Evolutionary conservation across 768 basidiomycete species (phyloP).

Genomic region (Favolaschia claudopus): DNA sequence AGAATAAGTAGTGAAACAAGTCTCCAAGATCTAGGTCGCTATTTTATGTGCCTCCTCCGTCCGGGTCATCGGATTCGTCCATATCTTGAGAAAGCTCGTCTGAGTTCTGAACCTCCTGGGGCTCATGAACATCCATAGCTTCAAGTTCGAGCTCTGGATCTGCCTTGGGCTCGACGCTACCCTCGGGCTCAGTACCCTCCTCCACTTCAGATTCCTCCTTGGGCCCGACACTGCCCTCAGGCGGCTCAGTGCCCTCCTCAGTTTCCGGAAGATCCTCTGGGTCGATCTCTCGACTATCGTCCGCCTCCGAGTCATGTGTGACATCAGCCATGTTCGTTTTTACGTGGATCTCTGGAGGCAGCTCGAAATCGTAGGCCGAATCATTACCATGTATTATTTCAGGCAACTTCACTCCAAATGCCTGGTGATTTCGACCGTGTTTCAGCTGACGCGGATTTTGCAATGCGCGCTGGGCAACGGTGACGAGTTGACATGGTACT

Average conservation of each 20-base stretch:
- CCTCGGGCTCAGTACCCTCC: neutral
- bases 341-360: neutral
- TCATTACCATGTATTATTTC: slow-evolving; percentile 3
- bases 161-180: neutral
- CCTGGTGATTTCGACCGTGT: slow-evolving; percentile 2
- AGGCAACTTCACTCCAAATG: slow-evolving; percentile 12
- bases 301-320: too few species aligned
- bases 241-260: neutral
- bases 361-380: slow-evolving; percentile 22
- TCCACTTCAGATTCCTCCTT: neutral
- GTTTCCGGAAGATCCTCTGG: neutral
- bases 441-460: slow-evolving; percentile 2
- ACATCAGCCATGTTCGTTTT: neutral
- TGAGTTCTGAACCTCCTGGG: slow-evolving; percentile 1
- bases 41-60: slow-evolving; percentile 13
- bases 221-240: too few species aligned
- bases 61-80: slow-evolving; percentile 3
- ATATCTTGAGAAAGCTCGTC: neutral
- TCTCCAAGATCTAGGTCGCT: slow-evolving; percentile 13
- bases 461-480: neutral
- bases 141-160: neutral
- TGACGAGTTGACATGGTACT: neutral
- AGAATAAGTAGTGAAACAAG: slow-evolving; percentile 14
- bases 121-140: neutral
- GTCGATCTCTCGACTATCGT: too few species aligned